Evolutionary conservation across 148 eudicot species (phyloP), one percentile per base, ranked within the genome.

Genomic region (Camellia sinensis): DNA sequence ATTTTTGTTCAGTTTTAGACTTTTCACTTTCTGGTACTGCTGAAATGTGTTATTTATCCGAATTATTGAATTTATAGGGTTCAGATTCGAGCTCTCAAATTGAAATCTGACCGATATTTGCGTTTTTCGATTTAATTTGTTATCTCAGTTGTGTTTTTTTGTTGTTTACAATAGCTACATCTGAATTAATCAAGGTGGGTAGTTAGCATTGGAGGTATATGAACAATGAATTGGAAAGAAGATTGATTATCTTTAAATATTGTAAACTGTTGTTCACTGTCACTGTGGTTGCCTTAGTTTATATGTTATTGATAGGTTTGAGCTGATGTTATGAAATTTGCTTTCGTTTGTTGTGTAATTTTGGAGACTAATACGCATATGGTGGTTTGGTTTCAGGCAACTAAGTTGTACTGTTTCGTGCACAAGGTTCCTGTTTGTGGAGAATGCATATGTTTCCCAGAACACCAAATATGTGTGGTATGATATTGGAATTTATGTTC

Each of bases 371-470:
- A 57, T 2, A 29, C 1, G 17, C 2, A 68, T n/a, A 11, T 14
- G 67, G 45, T 19, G 17, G 63, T 62, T 80, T 43, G 21, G 21
- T 86, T 82, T 67, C 90, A 95, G 98, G 98, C 98, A 10, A 95
- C 98, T 21, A 95, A 93, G 76, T 81, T 95, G 59, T 95, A 95
- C 84, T 95, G 98, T 73, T 95, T 95, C 79, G 98, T 95, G 84
- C 97, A 95, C 94, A 95, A 95, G 87, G 93, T 91, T 67, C 95
- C 98, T 61, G 96, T 95, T 78, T 95, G 98, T 74, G 98, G 98
- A 85, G 97, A 93, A 85, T 95, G 98, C 85, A 89, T 93, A 85
- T 95, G 98, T 89, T 91, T 91, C 82, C 91, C 95, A 7, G 98
- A 95, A 82, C 98, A 95, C 82, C 94, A 88, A 83, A 95, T 89